Percentiles rank a stretch among this genome's conserved stretches.
Evolutionary conservation across 495 filamentous ascomycete species (phyloP).

Genomic region (Lentithecium fluviatile): DNA sequence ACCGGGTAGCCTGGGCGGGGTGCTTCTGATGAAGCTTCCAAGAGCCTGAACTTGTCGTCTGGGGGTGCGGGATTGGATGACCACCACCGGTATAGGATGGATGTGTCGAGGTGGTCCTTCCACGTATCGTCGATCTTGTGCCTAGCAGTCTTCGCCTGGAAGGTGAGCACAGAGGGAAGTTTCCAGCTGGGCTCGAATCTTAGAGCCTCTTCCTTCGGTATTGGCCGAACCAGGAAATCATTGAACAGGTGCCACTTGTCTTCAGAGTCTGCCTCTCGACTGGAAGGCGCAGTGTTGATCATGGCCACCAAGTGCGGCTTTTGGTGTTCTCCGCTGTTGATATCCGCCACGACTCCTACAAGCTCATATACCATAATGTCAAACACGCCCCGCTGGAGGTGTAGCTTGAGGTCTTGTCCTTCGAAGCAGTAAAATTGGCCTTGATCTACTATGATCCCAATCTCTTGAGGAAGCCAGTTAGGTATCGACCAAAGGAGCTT

Average conservation of each 20-base stretch:
- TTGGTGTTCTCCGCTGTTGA: constrained; percentile 76
- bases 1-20: constrained; percentile 70
- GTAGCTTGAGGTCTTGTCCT: constrained; percentile 76
- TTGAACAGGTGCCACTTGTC: constrained; percentile 93
- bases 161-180: constrained; percentile 79
- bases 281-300: constrained; percentile 78
- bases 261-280: constrained; percentile 49
- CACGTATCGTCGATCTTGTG: constrained; percentile 79
- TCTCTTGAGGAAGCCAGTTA: constrained; percentile 87
- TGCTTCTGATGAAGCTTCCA: constrained; percentile 62
- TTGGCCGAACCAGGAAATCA: constrained; percentile 86
- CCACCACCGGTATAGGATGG: constrained; percentile 73
- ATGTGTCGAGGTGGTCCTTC: constrained; percentile 80
- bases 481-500: constrained; percentile 80
- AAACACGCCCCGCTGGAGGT: constrained; percentile 60
- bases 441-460: constrained; percentile 79
- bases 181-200: constrained; percentile 90
- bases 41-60: constrained; percentile 49
- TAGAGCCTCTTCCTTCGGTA: constrained; percentile 76
- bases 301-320: constrained; percentile 89
- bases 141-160: constrained; percentile 72
- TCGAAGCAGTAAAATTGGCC: constrained; percentile 88
- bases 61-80: constrained; percentile 32
- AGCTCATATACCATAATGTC: constrained; percentile 83
- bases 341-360: constrained; percentile 85